Conservation (phyloP, 768 basidiomycete genomes). For the Guyanaporus albipodus region DNA sequence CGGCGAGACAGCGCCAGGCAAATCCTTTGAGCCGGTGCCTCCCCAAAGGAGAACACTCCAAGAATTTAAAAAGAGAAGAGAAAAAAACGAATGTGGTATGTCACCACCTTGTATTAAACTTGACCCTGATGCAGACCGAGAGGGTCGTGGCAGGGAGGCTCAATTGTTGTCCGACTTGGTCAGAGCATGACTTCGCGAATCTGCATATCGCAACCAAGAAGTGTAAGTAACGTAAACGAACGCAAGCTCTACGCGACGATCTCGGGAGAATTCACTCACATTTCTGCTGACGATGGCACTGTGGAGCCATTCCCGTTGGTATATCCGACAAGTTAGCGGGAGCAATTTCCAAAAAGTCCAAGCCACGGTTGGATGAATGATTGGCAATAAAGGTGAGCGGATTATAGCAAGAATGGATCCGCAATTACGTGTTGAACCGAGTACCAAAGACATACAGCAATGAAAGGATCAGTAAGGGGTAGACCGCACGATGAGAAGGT, state of each 20-base stretch:
- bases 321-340: background rate
- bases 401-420: slow-evolving; percentile 22
- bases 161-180: slow-evolving; percentile 8
- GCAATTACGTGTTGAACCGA: slow-evolving; percentile 26
- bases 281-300: slow-evolving; percentile 70
- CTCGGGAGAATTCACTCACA: slow-evolving; percentile 42
- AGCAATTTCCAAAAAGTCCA: slow-evolving; percentile 10
- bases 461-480: slow-evolving; percentile 13
- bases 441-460: slow-evolving; percentile 25
- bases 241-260: background rate
- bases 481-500: slow-evolving; percentile 9
- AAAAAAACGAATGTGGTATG: background rate
- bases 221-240: background rate
- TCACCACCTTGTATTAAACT: too few species aligned
- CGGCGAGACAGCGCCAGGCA: background rate
- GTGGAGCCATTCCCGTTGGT: slow-evolving; percentile 6
- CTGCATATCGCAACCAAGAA: slow-evolving; percentile 24
- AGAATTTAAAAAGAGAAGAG: too few species aligned
- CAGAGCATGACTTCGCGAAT: slow-evolving; percentile 52
- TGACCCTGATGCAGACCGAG: background rate
- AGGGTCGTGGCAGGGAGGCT: too few species aligned
- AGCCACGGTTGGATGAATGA: background rate
- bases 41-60: background rate
- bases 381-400: background rate
- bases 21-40: slow-evolving; percentile 1